These are phyloP conservation scores for Clathrus columnatus DNA, from an alignment of 768 basidiomycete genomes.

Conservation along the genomic window DNA sequence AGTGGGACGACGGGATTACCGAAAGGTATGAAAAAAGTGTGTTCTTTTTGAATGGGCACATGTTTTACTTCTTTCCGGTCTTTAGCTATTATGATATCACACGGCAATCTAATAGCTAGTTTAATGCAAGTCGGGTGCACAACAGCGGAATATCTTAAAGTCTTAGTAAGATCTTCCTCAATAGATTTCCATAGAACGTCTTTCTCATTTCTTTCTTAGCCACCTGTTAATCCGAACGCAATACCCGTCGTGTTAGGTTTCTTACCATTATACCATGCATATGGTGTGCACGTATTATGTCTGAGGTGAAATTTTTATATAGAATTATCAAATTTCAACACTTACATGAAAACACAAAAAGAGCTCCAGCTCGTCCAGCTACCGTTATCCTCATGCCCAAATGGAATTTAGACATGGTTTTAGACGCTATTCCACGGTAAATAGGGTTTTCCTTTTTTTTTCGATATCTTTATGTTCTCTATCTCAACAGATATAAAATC, in stretches of 20 bases:
- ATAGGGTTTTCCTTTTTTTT: conserved; percentile 11
- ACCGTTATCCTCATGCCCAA: conserved; percentile 48
- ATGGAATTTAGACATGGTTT: conserved; percentile 47
- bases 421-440: conserved; percentile 52
- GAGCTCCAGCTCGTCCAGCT: conserved; percentile 33
- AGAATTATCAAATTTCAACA: too few species aligned
- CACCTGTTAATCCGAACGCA: conserved; percentile 33
- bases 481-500: conserved; percentile 40
- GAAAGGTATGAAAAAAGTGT: conserved; percentile 40
- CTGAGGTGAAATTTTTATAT: too few species aligned
- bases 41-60: not conserved
- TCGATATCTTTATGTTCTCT: not conserved
- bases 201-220: conserved; percentile 26
- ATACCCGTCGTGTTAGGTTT: conserved; percentile 45
- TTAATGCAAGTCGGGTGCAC: conserved; percentile 29
- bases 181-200: not conserved
- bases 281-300: conserved; percentile 45
- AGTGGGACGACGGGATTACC: conserved; percentile 73
- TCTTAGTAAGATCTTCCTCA: conserved; percentile 27
- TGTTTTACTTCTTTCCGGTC: not conserved
- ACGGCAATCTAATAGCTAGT: conserved; percentile 49
- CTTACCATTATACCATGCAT: conserved; percentile 62
- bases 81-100: conserved; percentile 67
- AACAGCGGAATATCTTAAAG: conserved; percentile 23
- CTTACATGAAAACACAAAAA: too few species aligned